Percentiles rank a stretch among this genome's conserved stretches.
phyloP scores from a whole-genome alignment of 139 green algal genomes.

The Ostreobium quekettii region DNA sequence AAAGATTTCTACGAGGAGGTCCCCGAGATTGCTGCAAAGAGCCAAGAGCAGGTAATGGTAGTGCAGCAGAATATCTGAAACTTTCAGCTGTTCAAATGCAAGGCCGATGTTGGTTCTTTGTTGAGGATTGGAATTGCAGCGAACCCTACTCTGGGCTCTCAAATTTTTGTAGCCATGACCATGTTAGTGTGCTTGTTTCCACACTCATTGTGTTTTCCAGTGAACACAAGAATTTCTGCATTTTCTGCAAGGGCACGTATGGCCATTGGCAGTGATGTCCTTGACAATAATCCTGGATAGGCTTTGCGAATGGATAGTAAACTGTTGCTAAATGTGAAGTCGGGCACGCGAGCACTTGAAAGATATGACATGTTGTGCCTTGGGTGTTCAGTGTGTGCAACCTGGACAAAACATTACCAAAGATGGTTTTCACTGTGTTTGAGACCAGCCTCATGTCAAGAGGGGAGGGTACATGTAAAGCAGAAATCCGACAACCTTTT shows the following conservation, averaged over 20 bases:
- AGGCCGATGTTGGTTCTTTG: background rate
- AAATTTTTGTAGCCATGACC: conserved; percentile 13
- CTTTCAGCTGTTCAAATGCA: conserved; percentile 5
- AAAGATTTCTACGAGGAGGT: conserved; percentile 77
- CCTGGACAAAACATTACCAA: too few species aligned
- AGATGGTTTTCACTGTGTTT: background rate
- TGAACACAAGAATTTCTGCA: too few species aligned
- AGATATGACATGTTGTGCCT: too few species aligned
- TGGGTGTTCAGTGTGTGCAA: too few species aligned
- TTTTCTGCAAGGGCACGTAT: too few species aligned
- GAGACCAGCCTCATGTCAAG: too few species aligned
- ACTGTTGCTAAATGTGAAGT: too few species aligned
- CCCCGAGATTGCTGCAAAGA: conserved; percentile 52
- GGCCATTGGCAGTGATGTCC: too few species aligned
- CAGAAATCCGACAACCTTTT: background rate
- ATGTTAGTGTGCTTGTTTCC: conserved; percentile 11
- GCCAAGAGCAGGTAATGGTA: conserved; percentile 55
- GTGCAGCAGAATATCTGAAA: background rate
- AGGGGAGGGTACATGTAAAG: background rate
- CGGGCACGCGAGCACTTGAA: too few species aligned
- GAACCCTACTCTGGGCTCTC: background rate
- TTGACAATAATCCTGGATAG: too few species aligned
- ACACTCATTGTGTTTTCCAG: background rate
- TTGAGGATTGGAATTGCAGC: background rate
- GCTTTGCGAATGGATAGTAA: too few species aligned